A percentile compares a stretch with the other conserved stretches of the same genome.
phyloP scores from a whole-genome alignment of 164 flowering plant genomes.

The Sedum album region DNA sequence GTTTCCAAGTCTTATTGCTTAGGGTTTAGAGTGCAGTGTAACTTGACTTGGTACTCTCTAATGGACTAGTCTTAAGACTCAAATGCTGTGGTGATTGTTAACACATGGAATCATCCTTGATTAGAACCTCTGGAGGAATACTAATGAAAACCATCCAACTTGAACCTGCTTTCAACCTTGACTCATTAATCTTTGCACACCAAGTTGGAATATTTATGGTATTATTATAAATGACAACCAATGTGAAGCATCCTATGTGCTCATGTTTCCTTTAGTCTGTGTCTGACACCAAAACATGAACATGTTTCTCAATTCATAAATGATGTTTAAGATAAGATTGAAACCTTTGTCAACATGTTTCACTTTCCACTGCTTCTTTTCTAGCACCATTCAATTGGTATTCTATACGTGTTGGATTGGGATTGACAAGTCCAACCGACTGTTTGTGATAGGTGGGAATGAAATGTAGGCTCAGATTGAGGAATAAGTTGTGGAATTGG shows the following conservation, averaged over 20 bases:
- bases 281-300: background rate
- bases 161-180: background rate
- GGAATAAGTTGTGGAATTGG: background rate
- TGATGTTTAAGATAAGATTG: background rate
- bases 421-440: background rate
- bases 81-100: no score
- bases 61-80: no score
- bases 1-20: no score
- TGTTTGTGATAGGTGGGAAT: background rate
- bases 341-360: background rate
- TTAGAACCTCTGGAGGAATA: background rate
- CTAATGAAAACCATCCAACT: background rate
- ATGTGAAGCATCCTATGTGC: conserved; percentile 1
- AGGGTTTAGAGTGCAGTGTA: no score
- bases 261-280: background rate
- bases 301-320: background rate
- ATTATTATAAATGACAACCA: background rate
- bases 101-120: no score
- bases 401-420: conserved; percentile 7
- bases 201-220: background rate
- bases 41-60: no score
- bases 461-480: background rate
- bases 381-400: background rate
- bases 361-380: background rate
- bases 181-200: background rate